Base-by-base conservation (phyloP, 169 alveolate species). In the Plasmodium cynomolgi region DNA sequence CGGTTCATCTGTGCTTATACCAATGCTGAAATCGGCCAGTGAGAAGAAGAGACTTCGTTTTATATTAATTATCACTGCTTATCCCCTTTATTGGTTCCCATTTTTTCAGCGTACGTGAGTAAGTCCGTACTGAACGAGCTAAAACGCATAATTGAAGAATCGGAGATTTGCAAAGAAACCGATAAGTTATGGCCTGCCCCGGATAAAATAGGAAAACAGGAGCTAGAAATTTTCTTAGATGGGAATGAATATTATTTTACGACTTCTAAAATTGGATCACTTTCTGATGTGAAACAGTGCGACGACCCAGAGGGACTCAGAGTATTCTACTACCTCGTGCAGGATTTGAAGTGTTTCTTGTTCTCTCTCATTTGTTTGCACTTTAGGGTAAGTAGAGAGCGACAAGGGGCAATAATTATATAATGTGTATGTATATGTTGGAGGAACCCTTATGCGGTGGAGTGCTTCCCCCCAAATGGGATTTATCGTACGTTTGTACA, bases 141-240 rank as follows among this genome's bases (percentile, higher is more conserved):
- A n/a, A 96, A 96, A 84, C 97, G 99, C 82, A 97, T 98, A 39
- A 96, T 98, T 50, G 95, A 91, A 88, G 99, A 98, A 15, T 97
- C 99, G 31, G 99, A 97, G 85, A 97, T 98, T 9, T 83, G 96
- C 79, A 97, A 98, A 96, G 99, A 98, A 94, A 99, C 98, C 83
- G 99, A 98, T 96, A 95, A 95, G 85, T 96, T 97, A 54, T 99
- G 99, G 99, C 99, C 99, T 0, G 97, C 95, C 7, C 99, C 99
- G 1, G 99, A 98, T 92, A 97, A 97, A 58, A 95, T 97, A n/a
- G 99, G 99, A 29, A 95, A 98, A 80, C 99, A 99, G 97, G 99
- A 99, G 94, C 96, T 99, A 86, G 99, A 99, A 97, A 97, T 99
- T 20, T 96, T 94, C 54, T 23, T 97, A 13, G 99, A 97, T 17